A percentile compares a stretch with the other conserved stretches of the same genome.
phyloP scores from a whole-genome alignment of 2,329 filamentous ascomycete species.

The Penicillium sp. region DNA sequence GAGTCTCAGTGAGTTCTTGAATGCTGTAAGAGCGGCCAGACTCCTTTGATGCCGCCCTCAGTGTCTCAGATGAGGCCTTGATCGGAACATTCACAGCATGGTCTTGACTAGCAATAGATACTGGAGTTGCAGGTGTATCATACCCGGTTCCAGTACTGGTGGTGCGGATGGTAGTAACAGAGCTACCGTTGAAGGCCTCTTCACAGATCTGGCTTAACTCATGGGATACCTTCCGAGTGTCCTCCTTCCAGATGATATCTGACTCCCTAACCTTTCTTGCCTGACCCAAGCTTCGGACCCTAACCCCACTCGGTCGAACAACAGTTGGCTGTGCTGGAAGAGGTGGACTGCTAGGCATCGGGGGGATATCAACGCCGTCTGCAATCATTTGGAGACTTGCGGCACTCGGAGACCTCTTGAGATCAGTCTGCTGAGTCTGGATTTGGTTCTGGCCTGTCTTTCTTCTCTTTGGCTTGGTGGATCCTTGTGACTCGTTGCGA shows the following conservation, averaged over 20 bases:
- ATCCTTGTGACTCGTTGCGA: constrained; percentile 44
- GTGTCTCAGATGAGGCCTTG: constrained; percentile 40
- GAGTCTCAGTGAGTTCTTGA: constrained; percentile 62
- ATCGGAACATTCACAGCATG: constrained; percentile 18
- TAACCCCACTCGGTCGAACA: constrained; percentile 38
- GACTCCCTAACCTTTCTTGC: constrained; percentile 46
- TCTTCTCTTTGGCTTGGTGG: constrained; percentile 28
- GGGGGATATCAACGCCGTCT: constrained; percentile 24
- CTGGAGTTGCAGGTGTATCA: constrained; percentile 57
- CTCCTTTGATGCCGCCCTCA: constrained; percentile 40
- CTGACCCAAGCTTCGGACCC: constrained; percentile 39
- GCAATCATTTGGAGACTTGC: constrained; percentile 30
- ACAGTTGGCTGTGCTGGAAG: constrained; percentile 46
- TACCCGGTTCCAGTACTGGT: constrained; percentile 47
- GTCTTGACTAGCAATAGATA: constrained; percentile 42
- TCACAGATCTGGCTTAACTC: constrained; percentile 90
- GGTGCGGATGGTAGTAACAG: constrained; percentile 55
- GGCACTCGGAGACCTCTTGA: constrained; percentile 30
- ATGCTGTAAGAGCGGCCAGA: constrained; percentile 58
- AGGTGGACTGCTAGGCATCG: constrained; percentile 41
- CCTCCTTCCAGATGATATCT: constrained; percentile 68
- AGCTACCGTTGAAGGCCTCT: constrained; percentile 81
- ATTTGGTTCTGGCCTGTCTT: constrained; percentile 20
- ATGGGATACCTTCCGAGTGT: constrained; percentile 80
- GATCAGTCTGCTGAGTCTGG: constrained; percentile 21